These are phyloP conservation scores for Nakazawaea anatomiae DNA, from an alignment of 805 yeast genomes.

Conservation along the genomic window DNA sequence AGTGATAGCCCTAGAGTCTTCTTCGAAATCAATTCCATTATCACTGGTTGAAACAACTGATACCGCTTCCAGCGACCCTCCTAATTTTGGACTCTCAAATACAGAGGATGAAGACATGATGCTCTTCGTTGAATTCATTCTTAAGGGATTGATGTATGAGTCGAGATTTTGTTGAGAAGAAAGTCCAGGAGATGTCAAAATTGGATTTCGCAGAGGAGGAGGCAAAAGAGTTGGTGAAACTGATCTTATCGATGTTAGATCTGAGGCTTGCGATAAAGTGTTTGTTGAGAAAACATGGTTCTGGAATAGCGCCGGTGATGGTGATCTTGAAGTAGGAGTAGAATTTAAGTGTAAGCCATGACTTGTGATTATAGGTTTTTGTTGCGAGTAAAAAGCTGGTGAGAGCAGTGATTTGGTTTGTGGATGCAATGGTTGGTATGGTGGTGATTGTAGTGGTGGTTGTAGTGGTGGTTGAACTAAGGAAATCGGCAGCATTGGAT, in stretches of 20 bases:
- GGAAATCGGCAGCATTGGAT: too few relatives aligned
- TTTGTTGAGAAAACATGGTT: background rate
- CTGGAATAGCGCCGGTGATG: background rate
- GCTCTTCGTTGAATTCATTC: background rate
- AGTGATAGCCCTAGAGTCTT: background rate
- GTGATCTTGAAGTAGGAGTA: slow-evolving; percentile 3
- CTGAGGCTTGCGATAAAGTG: background rate
- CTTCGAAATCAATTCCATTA: background rate
- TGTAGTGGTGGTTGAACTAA: too few relatives aligned
- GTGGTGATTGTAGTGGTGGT: too few relatives aligned
- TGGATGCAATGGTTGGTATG: too few relatives aligned
- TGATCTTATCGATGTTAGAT: background rate
- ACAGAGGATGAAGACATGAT: background rate
- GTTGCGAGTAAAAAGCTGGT: background rate
- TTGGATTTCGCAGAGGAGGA: background rate
- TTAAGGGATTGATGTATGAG: background rate
- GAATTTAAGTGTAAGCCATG: background rate
- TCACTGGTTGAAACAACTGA: background rate
- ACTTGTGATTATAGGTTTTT: background rate
- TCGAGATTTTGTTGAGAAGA: background rate
- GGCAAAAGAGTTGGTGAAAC: background rate
- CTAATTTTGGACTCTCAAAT: background rate
- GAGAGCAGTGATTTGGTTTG: background rate
- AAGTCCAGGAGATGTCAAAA: background rate
- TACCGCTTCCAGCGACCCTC: background rate